Base-by-base conservation (phyloP, 2,329 filamentous ascomycete genomes). In the Arthroderma sp. region DNA sequence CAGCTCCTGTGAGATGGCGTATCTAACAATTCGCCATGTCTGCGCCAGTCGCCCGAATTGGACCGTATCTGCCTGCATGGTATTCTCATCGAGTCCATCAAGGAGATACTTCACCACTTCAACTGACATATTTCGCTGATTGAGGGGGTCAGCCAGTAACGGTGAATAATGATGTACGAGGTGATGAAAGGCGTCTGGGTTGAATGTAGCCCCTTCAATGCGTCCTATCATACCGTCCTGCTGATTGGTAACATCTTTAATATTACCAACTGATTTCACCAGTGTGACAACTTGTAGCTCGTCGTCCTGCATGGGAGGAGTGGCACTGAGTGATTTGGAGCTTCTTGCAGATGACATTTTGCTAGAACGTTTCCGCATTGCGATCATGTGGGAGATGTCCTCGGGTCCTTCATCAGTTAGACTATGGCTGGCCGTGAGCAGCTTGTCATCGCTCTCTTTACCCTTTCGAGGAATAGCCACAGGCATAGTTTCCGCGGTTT, bases 331-430 rank as follows among this genome's bases (percentile, higher is more conserved):
- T 1, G 79, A 82, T 62, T 78, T 81, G 49, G 75, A 72, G 17
- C 76, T 74, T 63, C 76, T 73, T 57, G 70, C 71, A 60, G 75
- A 75, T 35, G 71, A 69, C 25, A 51, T 19, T 63, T 76, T 76
- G 58, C 67, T 72, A 61, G 77, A 74, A 33, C 74, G 73, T 57
- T 73, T 72, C 58, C 73, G 77, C 61, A 75, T 67, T 1, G 73
- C 74, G 2, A 76, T 73, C 59, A 74, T 72, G n/a, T 81, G 69
- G 56, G 79, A 77, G 38, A 73, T 74, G 55, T 83, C 80, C 63
- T 82, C 80, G 13, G 80, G 66, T 57, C 75, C 77, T 61, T 83
- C 81, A 63, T 84, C 81, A 35, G 74, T 75, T 25, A 79, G 78
- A 64, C 77, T 80, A 39, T 77, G 72, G 54, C 72, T 74, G 23